phyloP scores from a whole-genome alignment of 2,329 filamentous ascomycete species.

The Talaromyces sp. region DNA sequence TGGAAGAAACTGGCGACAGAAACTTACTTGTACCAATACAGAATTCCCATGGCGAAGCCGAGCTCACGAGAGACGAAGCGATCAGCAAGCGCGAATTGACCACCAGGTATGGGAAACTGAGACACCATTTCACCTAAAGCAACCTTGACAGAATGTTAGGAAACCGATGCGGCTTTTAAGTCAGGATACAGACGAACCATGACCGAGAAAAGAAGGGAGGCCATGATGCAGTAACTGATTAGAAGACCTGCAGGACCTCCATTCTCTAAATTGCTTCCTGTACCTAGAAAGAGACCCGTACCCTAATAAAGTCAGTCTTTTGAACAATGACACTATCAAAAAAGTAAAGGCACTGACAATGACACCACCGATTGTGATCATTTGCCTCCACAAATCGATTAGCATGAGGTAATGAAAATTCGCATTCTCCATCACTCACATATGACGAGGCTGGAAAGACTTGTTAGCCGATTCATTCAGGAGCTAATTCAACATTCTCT shows the following conservation, averaged over 20 bases:
- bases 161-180: too few relatives aligned
- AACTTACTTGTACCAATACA: slow-evolving; percentile 50
- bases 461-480: neutral
- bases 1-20: too few relatives aligned
- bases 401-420: neutral
- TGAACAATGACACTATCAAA: neutral
- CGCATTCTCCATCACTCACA: slow-evolving; percentile 1
- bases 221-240: slow-evolving; percentile 51
- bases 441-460: slow-evolving; percentile 1
- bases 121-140: slow-evolving; percentile 41
- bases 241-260: slow-evolving; percentile 53
- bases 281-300: slow-evolving; percentile 54
- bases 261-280: slow-evolving; percentile 50
- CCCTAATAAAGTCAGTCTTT: slow-evolving; percentile 25
- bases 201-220: slow-evolving; percentile 34
- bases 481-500: neutral
- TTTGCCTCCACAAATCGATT: slow-evolving; percentile 15
- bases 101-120: slow-evolving; percentile 43
- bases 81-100: slow-evolving; percentile 43
- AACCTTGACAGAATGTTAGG: slow-evolving; percentile 44
- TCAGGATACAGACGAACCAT: slow-evolving; percentile 2
- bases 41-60: slow-evolving; percentile 42
- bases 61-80: slow-evolving; percentile 43
- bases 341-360: slow-evolving; percentile 12
- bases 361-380: slow-evolving; percentile 22